Percentiles rank a stretch among this genome's conserved stretches.
These are phyloP conservation scores for Penicillium sp. DNA, from an alignment of 2,329 filamentous ascomycete genomes.

Conservation along the genomic window DNA sequence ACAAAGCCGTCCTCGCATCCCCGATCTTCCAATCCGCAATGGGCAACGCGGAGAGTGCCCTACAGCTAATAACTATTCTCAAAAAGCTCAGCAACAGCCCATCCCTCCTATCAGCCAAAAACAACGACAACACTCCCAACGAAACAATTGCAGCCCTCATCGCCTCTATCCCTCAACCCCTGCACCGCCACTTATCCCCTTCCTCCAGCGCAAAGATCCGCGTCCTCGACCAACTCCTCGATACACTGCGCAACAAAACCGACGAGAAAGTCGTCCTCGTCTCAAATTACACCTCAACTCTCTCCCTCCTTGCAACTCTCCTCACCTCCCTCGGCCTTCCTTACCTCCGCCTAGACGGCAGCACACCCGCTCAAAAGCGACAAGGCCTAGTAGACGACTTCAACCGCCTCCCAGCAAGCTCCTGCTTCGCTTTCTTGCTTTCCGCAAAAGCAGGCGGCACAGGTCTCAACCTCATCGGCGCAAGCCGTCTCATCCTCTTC, in stretches of 20 bases:
- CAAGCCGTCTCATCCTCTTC: conserved; percentile 67
- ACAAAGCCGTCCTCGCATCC: conserved; percentile 64
- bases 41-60: conserved; percentile 60
- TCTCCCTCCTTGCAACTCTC: conserved; percentile 64
- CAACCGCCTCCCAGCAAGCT: conserved; percentile 58
- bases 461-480: conserved; percentile 69
- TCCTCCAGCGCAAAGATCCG: conserved; percentile 65
- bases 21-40: conserved; percentile 62
- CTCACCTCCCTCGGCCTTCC: conserved; percentile 60
- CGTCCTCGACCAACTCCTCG: conserved; percentile 64
- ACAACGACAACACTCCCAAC: conserved; percentile 48
- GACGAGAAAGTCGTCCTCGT: conserved; percentile 71
- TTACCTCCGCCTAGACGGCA: conserved; percentile 68
- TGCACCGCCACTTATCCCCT: conserved; percentile 55
- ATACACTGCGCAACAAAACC: conserved; percentile 60
- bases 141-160: conserved; percentile 51
- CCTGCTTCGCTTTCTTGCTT: conserved; percentile 67
- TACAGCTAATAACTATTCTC: conserved; percentile 69
- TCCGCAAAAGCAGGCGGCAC: conserved; percentile 71
- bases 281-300: conserved; percentile 73
- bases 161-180: conserved; percentile 54
- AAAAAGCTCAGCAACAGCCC: conserved; percentile 76
- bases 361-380: conserved; percentile 62
- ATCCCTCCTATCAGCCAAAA: conserved; percentile 56
- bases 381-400: conserved; percentile 69